Percentiles rank a stretch among this genome's conserved stretches.
These are phyloP conservation scores for Lentinula lateritia DNA, from an alignment of 768 basidiomycete genomes.

Conservation along the genomic window DNA sequence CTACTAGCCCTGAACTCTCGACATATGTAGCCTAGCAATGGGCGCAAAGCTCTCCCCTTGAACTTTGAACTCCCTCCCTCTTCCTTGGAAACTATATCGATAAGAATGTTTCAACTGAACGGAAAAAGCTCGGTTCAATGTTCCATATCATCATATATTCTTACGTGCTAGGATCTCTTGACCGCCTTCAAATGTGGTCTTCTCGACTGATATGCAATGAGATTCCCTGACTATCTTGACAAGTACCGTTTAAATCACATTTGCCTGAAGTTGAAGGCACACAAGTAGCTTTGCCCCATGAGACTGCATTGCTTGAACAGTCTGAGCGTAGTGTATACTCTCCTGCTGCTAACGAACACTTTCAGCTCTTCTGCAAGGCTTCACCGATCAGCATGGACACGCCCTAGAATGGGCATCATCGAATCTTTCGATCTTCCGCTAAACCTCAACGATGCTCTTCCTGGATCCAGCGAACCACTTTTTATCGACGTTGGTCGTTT, in stretches of 20 bases:
- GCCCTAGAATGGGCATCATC: not conserved
- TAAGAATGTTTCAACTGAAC: not conserved
- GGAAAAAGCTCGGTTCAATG: not conserved
- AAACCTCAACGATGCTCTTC: not conserved
- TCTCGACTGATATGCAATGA: not conserved
- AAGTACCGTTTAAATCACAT: not conserved
- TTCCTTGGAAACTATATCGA: not conserved
- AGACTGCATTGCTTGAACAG: not conserved
- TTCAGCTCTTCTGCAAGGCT: not conserved
- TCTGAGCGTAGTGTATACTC: not conserved
- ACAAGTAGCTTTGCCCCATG: not conserved
- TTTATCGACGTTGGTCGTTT: not conserved
- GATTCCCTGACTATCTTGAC: slow-evolving; percentile 1
- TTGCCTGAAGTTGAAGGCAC: not conserved
- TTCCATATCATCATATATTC: not conserved
- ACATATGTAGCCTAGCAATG: too few relatives aligned
- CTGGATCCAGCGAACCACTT: not conserved
- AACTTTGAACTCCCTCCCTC: too few relatives aligned
- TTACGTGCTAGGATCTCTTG: not conserved
- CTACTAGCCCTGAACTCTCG: too few relatives aligned
- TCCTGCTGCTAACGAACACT: not conserved
- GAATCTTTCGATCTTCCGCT: not conserved
- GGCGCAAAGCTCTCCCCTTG: too few relatives aligned
- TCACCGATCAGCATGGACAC: not conserved
- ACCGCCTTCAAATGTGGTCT: not conserved